phyloP scores from a whole-genome alignment of 345 rosid species.

The Pugionium dolabratum region DNA sequence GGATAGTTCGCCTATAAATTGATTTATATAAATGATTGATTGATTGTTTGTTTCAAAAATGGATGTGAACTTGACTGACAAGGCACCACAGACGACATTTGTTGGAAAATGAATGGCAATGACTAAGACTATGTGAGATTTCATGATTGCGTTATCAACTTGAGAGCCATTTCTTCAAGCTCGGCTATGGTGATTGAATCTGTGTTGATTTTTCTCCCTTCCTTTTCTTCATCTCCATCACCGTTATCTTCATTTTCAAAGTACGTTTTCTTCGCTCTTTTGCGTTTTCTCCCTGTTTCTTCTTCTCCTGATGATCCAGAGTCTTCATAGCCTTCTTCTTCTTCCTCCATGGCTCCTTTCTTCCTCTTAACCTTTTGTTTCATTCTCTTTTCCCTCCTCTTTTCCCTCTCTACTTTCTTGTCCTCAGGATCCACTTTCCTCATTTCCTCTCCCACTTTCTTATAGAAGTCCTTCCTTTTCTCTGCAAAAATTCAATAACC shows the following conservation, averaged over 20 bases:
- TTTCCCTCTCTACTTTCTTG: slow-evolving; percentile 67
- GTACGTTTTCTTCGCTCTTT: slow-evolving; percentile 55
- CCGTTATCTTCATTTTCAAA: slow-evolving; percentile 47
- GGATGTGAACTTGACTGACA: too few relatives aligned
- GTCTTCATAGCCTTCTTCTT: slow-evolving; percentile 46
- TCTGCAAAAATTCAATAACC: slow-evolving; percentile 44
- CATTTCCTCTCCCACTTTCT: slow-evolving; percentile 73
- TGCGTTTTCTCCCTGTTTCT: slow-evolving; percentile 48
- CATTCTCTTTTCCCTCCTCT: slow-evolving; percentile 66
- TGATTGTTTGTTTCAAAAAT: too few relatives aligned
- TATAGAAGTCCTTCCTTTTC: slow-evolving; percentile 55
- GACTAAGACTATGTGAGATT: background rate
- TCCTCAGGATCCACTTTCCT: slow-evolving; percentile 76
- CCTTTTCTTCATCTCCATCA: slow-evolving; percentile 27
- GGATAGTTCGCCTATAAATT: too few relatives aligned
- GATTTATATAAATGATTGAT: too few relatives aligned
- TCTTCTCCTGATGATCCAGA: slow-evolving; percentile 48
- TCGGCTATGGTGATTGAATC: slow-evolving; percentile 66
- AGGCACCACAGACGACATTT: too few relatives aligned
- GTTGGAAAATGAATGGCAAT: too few relatives aligned
- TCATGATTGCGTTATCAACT: slow-evolving; percentile 47
- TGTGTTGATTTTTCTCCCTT: slow-evolving; percentile 27
- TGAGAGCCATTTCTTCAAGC: slow-evolving; percentile 86
- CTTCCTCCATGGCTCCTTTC: slow-evolving; percentile 48
- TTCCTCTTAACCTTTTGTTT: slow-evolving; percentile 76